These are phyloP conservation scores for Imleria badia DNA, from an alignment of 768 basidiomycete genomes.

Conservation along the genomic window DNA sequence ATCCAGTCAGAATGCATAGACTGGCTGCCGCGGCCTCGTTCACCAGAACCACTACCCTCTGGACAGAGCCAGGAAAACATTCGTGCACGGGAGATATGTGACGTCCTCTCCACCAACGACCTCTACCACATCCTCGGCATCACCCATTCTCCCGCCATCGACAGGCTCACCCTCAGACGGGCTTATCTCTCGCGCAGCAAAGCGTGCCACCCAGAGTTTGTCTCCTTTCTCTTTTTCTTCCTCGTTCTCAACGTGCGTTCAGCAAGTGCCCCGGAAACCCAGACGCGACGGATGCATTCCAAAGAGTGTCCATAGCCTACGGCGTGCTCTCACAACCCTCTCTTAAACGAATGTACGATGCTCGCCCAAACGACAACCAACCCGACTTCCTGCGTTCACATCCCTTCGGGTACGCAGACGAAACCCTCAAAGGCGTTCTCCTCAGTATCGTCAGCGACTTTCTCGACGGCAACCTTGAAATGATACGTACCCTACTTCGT, in stretches of 20 bases:
- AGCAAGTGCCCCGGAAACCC: slow-evolving; percentile 80
- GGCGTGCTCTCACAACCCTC: slow-evolving; percentile 74
- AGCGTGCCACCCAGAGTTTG: slow-evolving; percentile 86
- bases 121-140: slow-evolving; percentile 76
- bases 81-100: slow-evolving; percentile 28
- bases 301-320: slow-evolving; percentile 83
- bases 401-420: slow-evolving; percentile 62
- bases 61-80: slow-evolving; percentile 10
- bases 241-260: slow-evolving; percentile 5
- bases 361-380: slow-evolving; percentile 41
- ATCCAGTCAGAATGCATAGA: slow-evolving; percentile 25
- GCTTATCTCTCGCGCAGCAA: slow-evolving; percentile 76
- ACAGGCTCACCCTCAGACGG: slow-evolving; percentile 63
- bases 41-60: slow-evolving; percentile 1
- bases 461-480: slow-evolving; percentile 83
- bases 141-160: slow-evolving; percentile 45
- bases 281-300: slow-evolving; percentile 80
- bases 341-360: slow-evolving; percentile 68
- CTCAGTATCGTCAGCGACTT: slow-evolving; percentile 78
- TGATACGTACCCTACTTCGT: slow-evolving; percentile 76
- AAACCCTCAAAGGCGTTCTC: slow-evolving; percentile 76
- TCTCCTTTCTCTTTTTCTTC: slow-evolving; percentile 12
- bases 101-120: slow-evolving; percentile 61
- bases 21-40: slow-evolving; percentile 27
- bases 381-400: slow-evolving; percentile 54